phyloP scores from a whole-genome alignment of 768 basidiomycete species.

The Hirschioporus abietinus region DNA sequence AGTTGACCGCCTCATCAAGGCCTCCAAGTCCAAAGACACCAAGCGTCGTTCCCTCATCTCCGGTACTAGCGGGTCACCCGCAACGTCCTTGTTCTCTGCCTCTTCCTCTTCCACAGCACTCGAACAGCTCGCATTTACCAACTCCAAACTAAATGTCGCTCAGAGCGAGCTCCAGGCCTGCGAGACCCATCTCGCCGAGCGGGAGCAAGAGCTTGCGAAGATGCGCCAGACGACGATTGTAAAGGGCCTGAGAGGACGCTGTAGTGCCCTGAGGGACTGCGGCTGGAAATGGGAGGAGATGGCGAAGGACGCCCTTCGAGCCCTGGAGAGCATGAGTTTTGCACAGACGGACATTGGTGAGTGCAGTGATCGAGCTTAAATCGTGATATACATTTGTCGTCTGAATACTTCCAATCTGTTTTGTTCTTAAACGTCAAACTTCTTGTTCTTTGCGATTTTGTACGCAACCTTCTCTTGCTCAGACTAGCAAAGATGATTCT shows the following conservation, averaged over 20 bases:
- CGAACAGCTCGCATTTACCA: conserved; percentile 13
- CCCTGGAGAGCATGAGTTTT: conserved; percentile 21
- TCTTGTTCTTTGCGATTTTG: background rate
- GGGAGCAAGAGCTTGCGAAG: conserved; percentile 58
- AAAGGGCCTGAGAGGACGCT: conserved; percentile 58
- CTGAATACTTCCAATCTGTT: background rate
- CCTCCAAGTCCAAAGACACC: conserved; percentile 55
- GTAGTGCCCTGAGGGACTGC: conserved; percentile 62
- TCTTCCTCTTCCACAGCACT: conserved; percentile 7
- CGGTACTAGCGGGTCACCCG: conserved; percentile 25
- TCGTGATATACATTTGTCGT: background rate
- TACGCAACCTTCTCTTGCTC: conserved; percentile 1
- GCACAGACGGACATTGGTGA: background rate
- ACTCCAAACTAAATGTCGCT: conserved; percentile 52
- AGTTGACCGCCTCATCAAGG: conserved; percentile 75
- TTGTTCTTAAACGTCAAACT: background rate
- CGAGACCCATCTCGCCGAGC: conserved; percentile 63
- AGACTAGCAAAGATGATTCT: background rate
- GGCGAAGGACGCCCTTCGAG: conserved; percentile 56
- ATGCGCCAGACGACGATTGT: conserved; percentile 50
- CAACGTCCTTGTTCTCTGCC: conserved; percentile 39
- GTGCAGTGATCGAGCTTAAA: background rate
- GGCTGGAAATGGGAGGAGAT: conserved; percentile 64
- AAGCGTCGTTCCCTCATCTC: conserved; percentile 31
- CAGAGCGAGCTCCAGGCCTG: conserved; percentile 81